Evolutionary conservation across 1,284 basidiomycete genomes (phyloP), one percentile per base, ranked within the genome.

Genomic region (Naganishia albida): DNA sequence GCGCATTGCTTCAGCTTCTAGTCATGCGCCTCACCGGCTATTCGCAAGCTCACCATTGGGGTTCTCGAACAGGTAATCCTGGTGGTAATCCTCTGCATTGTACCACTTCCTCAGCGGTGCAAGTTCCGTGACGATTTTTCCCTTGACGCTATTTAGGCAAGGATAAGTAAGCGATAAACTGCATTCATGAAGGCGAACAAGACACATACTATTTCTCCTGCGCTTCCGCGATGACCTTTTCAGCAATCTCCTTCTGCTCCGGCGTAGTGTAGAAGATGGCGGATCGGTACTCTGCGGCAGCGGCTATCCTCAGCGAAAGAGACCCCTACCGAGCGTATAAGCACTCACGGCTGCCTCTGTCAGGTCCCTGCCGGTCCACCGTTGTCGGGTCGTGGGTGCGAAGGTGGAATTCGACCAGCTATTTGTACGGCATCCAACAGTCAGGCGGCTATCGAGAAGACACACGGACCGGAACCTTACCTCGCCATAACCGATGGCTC

Each of bases 311-410:
- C 52, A 26, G 23, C n/a, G 60, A 42, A 7, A 8, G 16, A n/a
- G 7, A 20, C 1, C 8, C 20, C 4, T 50, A 25, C 8, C 6
- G 13, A 53, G 34, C 46, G 2, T 25, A 50, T 23, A 1, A 53
- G 18, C 6, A 85, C 89, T 73, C 74, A 91, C 90, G 91, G 23
- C 85, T 86, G 34, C 92, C 92, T 1, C 72, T 74, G 73, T 94
- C 91, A 1, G 77, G 83, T 18, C 92, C 92, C 75, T 94, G 92
- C 18, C 82, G 80, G 77, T 94, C 86, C 54, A 83, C 73, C 0
- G 90, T 91, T 26, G 93, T 96, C 1, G 95, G 92, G 73, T 98
- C 93, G 75, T 99, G 95, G 0, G 91, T 94, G 52, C 94, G 85
- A 77, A 91, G 94, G 80, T 94, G 93, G 82, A 93, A 93, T 80